Evolutionary conservation across 1,284 basidiomycete species (phyloP), one percentile per base, ranked within the genome.

Genomic region (Thecaphora thlaspeos): DNA sequence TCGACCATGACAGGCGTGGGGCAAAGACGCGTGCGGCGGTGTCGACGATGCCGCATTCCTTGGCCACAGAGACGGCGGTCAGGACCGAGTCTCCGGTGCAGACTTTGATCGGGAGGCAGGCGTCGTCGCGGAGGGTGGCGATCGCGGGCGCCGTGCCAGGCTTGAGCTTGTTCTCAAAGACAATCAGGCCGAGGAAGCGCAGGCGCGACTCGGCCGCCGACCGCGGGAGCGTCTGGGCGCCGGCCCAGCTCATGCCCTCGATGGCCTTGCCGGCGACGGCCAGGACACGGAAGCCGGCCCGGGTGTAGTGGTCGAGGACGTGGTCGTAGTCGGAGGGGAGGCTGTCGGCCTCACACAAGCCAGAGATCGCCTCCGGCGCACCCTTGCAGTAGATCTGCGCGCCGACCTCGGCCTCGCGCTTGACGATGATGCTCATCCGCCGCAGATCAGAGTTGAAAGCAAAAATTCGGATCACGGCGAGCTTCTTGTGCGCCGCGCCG

Each of bases 111-210:
- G 55, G 50, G 26, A 71, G 46, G 28, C 44, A 22, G 1, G 66
- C 69, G 12, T 69, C 53, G 18, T 63, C 39, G 5, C 46, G 30
- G 23, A 69, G 51, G 4, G 39, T 50, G n/a, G 50, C 60, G 19
- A 71, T 55, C 18, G 60, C 42, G 4, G 49, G 23, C 2, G 46
- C 28, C 8, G 52, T 61, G 4, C 43, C 47, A 8, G 24, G 38
- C 43, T 66, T 68, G 43, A 68, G 51, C 40, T 50, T 50, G 46
- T 68, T 68, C 41, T 66, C 65, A 21, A 68, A 66, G 30, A 68
- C 32, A 37, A 68, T 46, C 2, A 68, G 49, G 7, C 65, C 65
- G 28, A 68, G 41, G 23, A 68, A 68, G 7, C 36, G n/a, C 14
- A 68, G 34, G 19, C 51, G 19, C 21, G 41, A 45, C 39, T 68